These are phyloP conservation scores for Naganishia liquefaciens DNA, from an alignment of 1,284 basidiomycete genomes.

Conservation along the genomic window DNA sequence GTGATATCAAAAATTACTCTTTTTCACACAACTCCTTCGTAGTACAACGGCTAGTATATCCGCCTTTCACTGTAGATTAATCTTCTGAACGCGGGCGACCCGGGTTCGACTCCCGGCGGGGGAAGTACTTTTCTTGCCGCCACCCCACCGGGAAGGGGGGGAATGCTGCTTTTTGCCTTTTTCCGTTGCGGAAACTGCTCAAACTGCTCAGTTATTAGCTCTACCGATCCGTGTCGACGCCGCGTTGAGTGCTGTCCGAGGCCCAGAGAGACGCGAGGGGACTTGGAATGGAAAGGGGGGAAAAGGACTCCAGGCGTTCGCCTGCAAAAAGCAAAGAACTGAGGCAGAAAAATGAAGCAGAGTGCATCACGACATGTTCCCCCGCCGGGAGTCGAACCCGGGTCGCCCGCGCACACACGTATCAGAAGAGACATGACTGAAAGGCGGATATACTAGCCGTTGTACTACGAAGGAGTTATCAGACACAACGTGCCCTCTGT, in stretches of 20 bases:
- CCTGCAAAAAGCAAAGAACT: no score
- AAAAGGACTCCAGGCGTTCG: no score
- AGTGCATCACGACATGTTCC: no score
- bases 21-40: slow-evolving; percentile 2
- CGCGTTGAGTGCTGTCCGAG: no score
- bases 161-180: no score
- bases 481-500: not conserved
- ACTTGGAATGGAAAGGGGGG: no score
- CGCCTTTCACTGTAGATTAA: slow-evolving; percentile 10
- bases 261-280: no score
- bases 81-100: slow-evolving; percentile 27
- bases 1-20: not conserved
- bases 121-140: slow-evolving; percentile 15
- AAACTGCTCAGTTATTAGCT: no score
- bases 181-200: no score
- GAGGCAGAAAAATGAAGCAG: no score
- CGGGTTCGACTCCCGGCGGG: slow-evolving; percentile 29
- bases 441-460: slow-evolving; percentile 31
- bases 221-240: no score
- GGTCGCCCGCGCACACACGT: slow-evolving; percentile 29
- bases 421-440: slow-evolving; percentile 15
- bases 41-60: slow-evolving; percentile 32
- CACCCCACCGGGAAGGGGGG: no score
- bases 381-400: slow-evolving; percentile 30
- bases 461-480: slow-evolving; percentile 27